Evolutionary conservation across 768 basidiomycete species (phyloP), one percentile per base, ranked within the genome.

Genomic region (Pisolithus sp.): DNA sequence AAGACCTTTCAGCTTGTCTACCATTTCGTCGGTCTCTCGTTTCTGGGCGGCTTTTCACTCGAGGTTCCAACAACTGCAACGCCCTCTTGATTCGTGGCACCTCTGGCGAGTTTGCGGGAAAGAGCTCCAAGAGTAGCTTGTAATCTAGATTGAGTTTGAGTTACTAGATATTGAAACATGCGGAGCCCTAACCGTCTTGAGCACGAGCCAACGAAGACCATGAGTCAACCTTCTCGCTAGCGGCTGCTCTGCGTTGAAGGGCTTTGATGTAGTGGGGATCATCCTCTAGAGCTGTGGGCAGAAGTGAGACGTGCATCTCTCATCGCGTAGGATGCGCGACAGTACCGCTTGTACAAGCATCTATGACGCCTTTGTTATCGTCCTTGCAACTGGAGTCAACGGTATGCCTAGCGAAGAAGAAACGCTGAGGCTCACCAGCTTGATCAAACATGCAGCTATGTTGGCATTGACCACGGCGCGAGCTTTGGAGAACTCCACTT

Each of bases 1-100:
- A 7, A 99, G 68, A 5, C 86, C 89, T 65, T 99, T 99, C 50
- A 99, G 67, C 69, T 98, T 96, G 54, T 74, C 81, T 62, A 97
- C 52, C 90, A 97, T 96, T 70, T 98, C 95, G 2, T 78, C 78
- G 42, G 88, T 93, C 69, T 97, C 93, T 56, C 72, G 74, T 68
- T 92, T 88, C 70, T 93, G 89, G 15, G 88, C 87, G 13, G 73
- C 77, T 61, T n/a, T 86, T 84, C 36, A 86, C 68, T 8, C 86
- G 81, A 45, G 83, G 81, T 51, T 86, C 84, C 17, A 98, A 66
- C 3, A 63, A 62, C 5, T 66, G 66, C 7, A 90, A 72, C 12
- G 79, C 73, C 36, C 70, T 71, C 41, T 74, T 72, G 37, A 81
- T 71, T 20, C 80, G 76, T 3, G 67, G 59, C 15, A 65, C 57